Base-by-base conservation (phyloP, 768 basidiomycete species). In the Amanita brunnescens region DNA sequence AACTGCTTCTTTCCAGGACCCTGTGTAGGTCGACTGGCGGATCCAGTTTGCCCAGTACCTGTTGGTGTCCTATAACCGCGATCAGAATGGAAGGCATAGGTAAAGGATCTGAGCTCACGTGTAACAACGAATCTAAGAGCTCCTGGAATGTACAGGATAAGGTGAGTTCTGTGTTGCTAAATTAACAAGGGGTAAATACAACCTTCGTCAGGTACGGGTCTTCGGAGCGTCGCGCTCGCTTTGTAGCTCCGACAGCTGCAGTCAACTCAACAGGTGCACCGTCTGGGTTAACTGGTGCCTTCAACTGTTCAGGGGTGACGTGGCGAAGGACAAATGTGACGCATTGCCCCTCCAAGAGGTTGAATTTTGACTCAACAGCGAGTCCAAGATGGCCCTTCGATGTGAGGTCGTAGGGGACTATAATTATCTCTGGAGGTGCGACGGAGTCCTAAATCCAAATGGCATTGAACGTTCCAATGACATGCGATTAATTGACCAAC, bases 1-100 rank as follows among this genome's bases (percentile, higher is more conserved):
- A 5, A 98, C 93, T 2, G 87, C 84, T 64, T 99, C 96, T 59
- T 94, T 87, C 96, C 96, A 99, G 13, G 91, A 80, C 0, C 95
- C 96, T 12, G 77, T 77, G 66, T 99, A 99, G 0, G 87, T 91
- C 30, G 87, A 91, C 57, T 80, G 78, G n/a, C 80, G 75, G 58
- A 96, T 85, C 94, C 94, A 97, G 18, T 79, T 70, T 55, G 81
- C 82, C 93, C 93, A 97, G 64, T 88, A 96, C 21, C 67, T 66
- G 55, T 83, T 83, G 3, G 94, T 96, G 4, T 80, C 76, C 79
- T 70, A 10, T 48, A 45, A 39, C 18, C 16, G 21, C 10, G 8
- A 2, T 16, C 26, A 6, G 29, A 45, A 26, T 9, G 14, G 13
- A 23, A 12, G 8, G 18, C 23, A 42, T 30, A 16, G 34, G 30